Conservation (phyloP, 495 filamentous ascomycete species). For the Penicillium mononematosum region DNA sequence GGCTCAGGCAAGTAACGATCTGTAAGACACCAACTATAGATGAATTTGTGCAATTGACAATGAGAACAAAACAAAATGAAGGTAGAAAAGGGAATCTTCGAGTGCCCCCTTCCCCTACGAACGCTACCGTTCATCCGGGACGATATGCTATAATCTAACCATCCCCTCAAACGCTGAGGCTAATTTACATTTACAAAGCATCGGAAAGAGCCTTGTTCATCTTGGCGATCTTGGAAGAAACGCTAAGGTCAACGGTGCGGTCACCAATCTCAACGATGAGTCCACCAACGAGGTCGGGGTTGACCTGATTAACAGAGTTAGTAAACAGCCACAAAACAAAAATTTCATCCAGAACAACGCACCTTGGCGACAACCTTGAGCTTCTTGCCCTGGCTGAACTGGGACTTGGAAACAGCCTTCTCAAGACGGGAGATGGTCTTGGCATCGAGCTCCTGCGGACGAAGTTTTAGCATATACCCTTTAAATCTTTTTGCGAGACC, state of each 20-base stretch:
- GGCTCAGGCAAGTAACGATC: background rate
- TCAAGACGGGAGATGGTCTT: constrained; percentile 83
- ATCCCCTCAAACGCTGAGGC: constrained; percentile 24
- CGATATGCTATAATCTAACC: constrained; percentile 27
- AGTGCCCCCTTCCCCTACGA: constrained; percentile 16
- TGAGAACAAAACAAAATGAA: constrained; percentile 31
- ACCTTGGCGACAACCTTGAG: constrained; percentile 94
- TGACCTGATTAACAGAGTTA: constrained; percentile 56
- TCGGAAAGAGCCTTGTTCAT: constrained; percentile 99
- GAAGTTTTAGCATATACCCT: constrained; percentile 15
- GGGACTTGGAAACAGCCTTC: constrained; percentile 81
- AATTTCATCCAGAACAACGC: constrained; percentile 20
- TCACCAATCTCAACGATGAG: constrained; percentile 96
- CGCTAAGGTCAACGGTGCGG: constrained; percentile 95
- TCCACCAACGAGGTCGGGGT: constrained; percentile 90
- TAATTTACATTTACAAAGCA: constrained; percentile 73
- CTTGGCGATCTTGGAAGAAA: constrained; percentile 90
- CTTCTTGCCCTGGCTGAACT: constrained; percentile 91
- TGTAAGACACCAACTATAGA: background rate
- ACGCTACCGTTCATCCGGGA: constrained; percentile 36
- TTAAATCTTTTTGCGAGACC: background rate
- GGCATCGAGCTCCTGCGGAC: constrained; percentile 75
- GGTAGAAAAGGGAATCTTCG: constrained; percentile 13
- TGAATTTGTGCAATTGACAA: constrained; percentile 30
- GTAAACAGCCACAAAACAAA: background rate